phyloP scores from a whole-genome alignment of 176 grass and related monocot species.

The Oryza rufipogon region DNA sequence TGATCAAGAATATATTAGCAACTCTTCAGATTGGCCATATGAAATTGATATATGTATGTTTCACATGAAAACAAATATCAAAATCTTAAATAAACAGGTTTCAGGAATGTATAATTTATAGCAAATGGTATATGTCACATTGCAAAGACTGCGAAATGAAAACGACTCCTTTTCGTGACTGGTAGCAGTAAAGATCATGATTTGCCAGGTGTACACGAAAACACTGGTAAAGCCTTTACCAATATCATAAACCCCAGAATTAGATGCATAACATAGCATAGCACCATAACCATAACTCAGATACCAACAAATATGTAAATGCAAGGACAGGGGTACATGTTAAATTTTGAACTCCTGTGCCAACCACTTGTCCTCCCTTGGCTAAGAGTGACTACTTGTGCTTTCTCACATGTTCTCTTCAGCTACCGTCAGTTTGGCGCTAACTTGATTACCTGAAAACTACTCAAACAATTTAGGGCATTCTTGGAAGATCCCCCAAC shows the following conservation, averaged over 20 bases:
- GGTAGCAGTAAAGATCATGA: constrained; percentile 19
- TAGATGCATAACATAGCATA: neutral
- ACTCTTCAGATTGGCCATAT: neutral
- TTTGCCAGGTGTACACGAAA: neutral
- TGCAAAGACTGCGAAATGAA: neutral
- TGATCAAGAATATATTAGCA: neutral
- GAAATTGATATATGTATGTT: constrained; percentile 1
- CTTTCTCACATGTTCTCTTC: constrained; percentile 16
- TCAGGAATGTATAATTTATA: neutral
- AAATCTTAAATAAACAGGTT: constrained; percentile 18
- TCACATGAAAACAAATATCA: neutral
- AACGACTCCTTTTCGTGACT: neutral
- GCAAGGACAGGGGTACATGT: constrained; percentile 1
- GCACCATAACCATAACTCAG: neutral
- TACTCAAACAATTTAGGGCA: constrained; percentile 17
- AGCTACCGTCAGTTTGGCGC: constrained; percentile 14
- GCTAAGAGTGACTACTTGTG: neutral
- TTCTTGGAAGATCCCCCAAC: neutral
- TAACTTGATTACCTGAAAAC: constrained; percentile 1
- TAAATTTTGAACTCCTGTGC: constrained; percentile 19
- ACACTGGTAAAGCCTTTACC: constrained; percentile 1
- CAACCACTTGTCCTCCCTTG: constrained; percentile 27
- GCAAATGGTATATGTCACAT: constrained; percentile 3
- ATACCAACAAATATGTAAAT: constrained; percentile 13
- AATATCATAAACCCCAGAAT: constrained; percentile 14